Evolutionary conservation across 805 yeast species (phyloP).

Genomic region (Starmerella sp.): DNA sequence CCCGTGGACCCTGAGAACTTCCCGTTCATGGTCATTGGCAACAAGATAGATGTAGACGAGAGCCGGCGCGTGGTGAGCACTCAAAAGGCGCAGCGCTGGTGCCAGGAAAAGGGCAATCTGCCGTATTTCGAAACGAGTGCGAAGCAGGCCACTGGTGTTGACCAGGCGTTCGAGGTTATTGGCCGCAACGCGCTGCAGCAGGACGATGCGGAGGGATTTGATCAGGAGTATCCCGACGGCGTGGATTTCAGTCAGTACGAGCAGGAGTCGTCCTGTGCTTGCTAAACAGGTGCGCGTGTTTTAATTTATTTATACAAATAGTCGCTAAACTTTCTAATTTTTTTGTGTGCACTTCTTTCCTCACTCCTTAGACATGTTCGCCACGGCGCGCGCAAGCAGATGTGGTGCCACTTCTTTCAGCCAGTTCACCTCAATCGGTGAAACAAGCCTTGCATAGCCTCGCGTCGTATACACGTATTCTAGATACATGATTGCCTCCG

Average conservation of each 20-base stretch:
- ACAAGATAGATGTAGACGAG: conserved; percentile 91
- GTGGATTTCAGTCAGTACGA: conserved; percentile 81
- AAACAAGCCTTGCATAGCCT: conserved; percentile 86
- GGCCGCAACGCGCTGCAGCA: conserved; percentile 93
- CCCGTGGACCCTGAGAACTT: conserved; percentile 88
- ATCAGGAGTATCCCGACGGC: conserved; percentile 92
- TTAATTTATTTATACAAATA: conserved; percentile 4
- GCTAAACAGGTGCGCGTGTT: conserved; percentile 32
- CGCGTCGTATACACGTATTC: conserved; percentile 89
- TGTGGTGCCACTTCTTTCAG: conserved; percentile 29
- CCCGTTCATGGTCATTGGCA: conserved; percentile 91
- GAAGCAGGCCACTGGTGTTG: conserved; percentile 89
- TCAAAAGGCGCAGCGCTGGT: conserved; percentile 51
- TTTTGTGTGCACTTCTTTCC: background rate
- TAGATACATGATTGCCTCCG: conserved; percentile 85
- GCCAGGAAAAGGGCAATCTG: conserved; percentile 58
- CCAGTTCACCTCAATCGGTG: conserved; percentile 74
- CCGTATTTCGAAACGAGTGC: conserved; percentile 98
- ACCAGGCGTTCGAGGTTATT: conserved; percentile 88
- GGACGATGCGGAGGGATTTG: conserved; percentile 81
- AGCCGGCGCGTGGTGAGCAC: conserved; percentile 61
- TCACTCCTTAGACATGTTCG: background rate
- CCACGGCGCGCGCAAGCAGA: conserved; percentile 16
- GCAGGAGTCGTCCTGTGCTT: conserved; percentile 66
- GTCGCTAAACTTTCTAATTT: background rate